phyloP scores from a whole-genome alignment of 192 early-diverging fungal species.

The Paraglomus brasilianum region DNA sequence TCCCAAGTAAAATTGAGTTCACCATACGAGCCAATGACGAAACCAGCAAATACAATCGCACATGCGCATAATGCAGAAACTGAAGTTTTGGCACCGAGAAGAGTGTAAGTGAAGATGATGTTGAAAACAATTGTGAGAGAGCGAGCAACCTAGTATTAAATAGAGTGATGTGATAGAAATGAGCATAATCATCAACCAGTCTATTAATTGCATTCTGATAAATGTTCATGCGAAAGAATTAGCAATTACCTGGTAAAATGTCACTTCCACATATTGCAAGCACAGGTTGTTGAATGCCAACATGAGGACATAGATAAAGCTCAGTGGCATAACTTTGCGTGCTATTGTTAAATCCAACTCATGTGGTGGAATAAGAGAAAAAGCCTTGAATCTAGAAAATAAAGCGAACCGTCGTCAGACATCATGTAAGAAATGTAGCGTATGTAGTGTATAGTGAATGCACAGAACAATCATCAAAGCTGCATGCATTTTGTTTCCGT shows the following conservation, averaged over 20 bases:
- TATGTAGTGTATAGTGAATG: neutral
- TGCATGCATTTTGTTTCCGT: too few species aligned
- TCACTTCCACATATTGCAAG: constrained; percentile 64
- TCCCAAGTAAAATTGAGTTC: constrained; percentile 67
- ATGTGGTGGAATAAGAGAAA: constrained; percentile 63
- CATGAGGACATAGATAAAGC: constrained; percentile 66
- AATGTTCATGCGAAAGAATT: neutral
- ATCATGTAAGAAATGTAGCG: neutral
- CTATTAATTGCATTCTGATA: neutral
- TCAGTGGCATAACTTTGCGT: constrained; percentile 53
- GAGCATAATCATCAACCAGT: neutral
- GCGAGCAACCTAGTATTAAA: constrained; percentile 48
- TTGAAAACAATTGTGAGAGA: constrained; percentile 69
- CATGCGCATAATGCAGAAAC: constrained; percentile 53
- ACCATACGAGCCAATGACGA: constrained; percentile 64
- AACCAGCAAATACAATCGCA: constrained; percentile 58
- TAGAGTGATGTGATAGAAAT: neutral
- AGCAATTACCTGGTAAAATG: constrained; percentile 58
- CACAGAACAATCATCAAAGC: neutral
- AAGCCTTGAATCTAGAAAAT: constrained; percentile 38
- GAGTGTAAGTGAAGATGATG: constrained; percentile 63
- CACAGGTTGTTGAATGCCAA: constrained; percentile 66
- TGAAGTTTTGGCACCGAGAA: constrained; percentile 57
- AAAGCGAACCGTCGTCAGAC: neutral
- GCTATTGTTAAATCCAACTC: constrained; percentile 59